Evolutionary conservation across 2,329 filamentous ascomycete genomes (phyloP), one percentile per base, ranked within the genome.

Genomic region (Ceratocystis destructans): DNA sequence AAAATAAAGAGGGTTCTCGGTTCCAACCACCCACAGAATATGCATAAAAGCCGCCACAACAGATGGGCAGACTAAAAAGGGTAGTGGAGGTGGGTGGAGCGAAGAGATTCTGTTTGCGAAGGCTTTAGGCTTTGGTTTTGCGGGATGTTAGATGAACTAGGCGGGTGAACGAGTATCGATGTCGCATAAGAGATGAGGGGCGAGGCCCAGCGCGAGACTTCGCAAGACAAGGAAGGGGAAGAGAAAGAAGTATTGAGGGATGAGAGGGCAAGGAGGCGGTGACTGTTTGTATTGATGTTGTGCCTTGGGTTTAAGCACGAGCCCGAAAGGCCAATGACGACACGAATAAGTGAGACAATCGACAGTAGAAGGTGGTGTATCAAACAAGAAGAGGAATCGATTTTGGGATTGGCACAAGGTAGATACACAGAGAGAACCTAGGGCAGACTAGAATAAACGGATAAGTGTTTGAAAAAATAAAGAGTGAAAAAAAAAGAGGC

Each of bases 281-380:
- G 48, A 53, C 48, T 53, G n/a, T 50, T 33, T 33, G 7, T 53
- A 6, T 53, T 53, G 7, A 53, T 28, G 48, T 6, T 10, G 48
- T 25, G 48, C 48, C 48, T 53, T 53, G 22, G 48, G 10, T 12
- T 53, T 53, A 53, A 53, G 48, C 48, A 59, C 55, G n/a, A 59
- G 10, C 12, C 55, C 55, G 55, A 59, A 59, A 59, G 37, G 15
- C 55, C 55, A 59, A 37, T 37, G 31, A 37, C 55, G 31, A 37
- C 31, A 37, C 55, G 3, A 59, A 59, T 17, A 59, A 59, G 55
- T 59, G 55, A 59, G 28, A 59, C 28, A 59, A 59, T 59, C 15
- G 55, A 59, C 28, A 59, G 31, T 31, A 37, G 55, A 8, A 59
- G 31, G 20, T 5, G 12, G 28, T 20, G 28, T 31, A 59, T 59